Evolutionary conservation across 2,329 filamentous ascomycete species (phyloP), one percentile per base, ranked within the genome.

Genomic region (Phyllosticta citriasiana): DNA sequence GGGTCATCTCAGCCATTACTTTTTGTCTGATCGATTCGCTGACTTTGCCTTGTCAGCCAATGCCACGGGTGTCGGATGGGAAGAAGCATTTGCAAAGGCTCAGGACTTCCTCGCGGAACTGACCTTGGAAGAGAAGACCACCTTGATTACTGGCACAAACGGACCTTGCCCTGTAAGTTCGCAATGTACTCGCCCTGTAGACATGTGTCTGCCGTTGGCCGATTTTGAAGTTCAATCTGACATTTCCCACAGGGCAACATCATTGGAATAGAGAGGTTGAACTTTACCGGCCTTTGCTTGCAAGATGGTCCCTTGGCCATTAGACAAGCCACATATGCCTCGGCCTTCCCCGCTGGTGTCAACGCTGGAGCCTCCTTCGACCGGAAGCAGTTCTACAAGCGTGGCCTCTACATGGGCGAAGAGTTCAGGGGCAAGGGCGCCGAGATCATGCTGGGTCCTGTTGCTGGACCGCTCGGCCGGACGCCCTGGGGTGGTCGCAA

Each of bases 401-500:
- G 74, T 12, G 74, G 69, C 4, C 27, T 68, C 1, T 66, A 68
- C 10, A 70, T 77, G 55, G 74, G 67, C 5, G 62, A 60, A 2
- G 70, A 71, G 26, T 71, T 71, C 64, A 59, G 66, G 59, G 69
- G 64, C 27, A 72, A 75, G 63, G 73, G 73, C 52, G 64, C 72
- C 6, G 70, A 80, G 47, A 70, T 80, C 25, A 67, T 72, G 16
- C 68, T 81, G 0, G 77, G 56, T 4, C 69, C 74, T 33, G 75
- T 79, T 12, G 70, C 72, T 61, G 77, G 76, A 6, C 77, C 77
- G 16, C 64, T 79, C 22, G 77, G 77, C 25, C 70, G 76, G 54
- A 71, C 70, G 50, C 71, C 73, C n/a, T 71, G 70, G 57, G 78
- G 76, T 14, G 78, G 78, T 2, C 70, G 78, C 3, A 79, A 79